These are phyloP conservation scores for Aspergillus baeticus DNA, from an alignment of 495 filamentous ascomycete species.

Conservation along the genomic window DNA sequence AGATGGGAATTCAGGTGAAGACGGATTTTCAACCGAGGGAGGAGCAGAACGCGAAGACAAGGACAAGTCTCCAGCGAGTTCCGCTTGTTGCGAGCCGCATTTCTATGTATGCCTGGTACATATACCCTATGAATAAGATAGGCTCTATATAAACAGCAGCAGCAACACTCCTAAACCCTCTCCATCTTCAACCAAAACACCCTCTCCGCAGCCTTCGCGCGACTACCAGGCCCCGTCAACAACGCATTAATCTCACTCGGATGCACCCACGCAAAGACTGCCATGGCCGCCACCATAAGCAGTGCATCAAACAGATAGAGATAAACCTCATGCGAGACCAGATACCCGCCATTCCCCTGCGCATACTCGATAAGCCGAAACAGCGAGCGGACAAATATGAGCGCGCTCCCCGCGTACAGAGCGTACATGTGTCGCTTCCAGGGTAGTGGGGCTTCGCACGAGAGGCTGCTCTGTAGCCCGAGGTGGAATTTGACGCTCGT, in stretches of 20 bases:
- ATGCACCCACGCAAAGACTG: constrained; percentile 17
- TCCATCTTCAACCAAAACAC: too few species aligned
- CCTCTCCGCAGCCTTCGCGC: too few species aligned
- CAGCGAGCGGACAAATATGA: constrained; percentile 61
- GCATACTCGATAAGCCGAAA: constrained; percentile 65
- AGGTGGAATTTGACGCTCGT: not conserved
- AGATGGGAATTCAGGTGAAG: constrained; percentile 6
- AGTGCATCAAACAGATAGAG: constrained; percentile 62
- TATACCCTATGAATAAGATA: too few species aligned
- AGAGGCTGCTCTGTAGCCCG: not conserved
- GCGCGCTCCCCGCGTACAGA: constrained; percentile 20
- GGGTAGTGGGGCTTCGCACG: not conserved
- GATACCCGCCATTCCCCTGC: constrained; percentile 50
- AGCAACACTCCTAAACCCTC: too few species aligned
- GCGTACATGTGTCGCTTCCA: not conserved
- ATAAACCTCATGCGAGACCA: constrained; percentile 54
- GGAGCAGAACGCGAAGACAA: too few species aligned
- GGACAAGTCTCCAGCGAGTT: too few species aligned
- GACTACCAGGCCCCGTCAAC: too few species aligned
- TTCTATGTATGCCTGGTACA: too few species aligned
- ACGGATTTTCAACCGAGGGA: not conserved
- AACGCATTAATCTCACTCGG: too few species aligned
- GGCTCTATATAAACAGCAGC: too few species aligned
- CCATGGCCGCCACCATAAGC: constrained; percentile 56
- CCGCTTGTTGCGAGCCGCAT: too few species aligned